Evolutionary conservation across 1,284 basidiomycete species (phyloP).

Genomic region (Laetiporus sulphureus): DNA sequence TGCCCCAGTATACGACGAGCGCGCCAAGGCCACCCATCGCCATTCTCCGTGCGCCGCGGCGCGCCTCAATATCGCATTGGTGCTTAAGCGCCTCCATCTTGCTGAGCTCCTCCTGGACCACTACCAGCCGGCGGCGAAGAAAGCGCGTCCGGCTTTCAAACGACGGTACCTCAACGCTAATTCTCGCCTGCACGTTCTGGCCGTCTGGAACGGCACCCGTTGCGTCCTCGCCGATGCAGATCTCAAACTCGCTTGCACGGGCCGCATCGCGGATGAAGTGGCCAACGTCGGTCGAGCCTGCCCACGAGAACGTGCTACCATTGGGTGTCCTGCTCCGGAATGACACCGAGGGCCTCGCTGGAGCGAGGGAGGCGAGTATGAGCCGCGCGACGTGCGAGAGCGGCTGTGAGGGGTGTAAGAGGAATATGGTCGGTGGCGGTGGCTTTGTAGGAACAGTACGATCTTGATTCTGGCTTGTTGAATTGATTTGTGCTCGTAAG

Average conservation of each 20-base stretch:
- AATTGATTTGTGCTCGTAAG: constrained; percentile 14
- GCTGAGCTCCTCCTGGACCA: constrained; percentile 35
- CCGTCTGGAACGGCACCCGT: constrained; percentile 5
- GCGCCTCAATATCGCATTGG: constrained; percentile 51
- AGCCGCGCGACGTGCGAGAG: constrained; percentile 51
- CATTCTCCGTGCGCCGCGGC: constrained; percentile 47
- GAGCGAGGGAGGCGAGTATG: constrained; percentile 37
- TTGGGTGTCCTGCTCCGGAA: constrained; percentile 38
- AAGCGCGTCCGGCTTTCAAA: constrained; percentile 59
- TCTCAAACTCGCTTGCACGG: constrained; percentile 46
- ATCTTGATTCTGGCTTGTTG: background rate
- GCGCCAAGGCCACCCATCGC: constrained; percentile 53
- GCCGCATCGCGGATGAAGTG: constrained; percentile 64
- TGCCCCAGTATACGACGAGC: constrained; percentile 57
- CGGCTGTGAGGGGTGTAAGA: constrained; percentile 54
- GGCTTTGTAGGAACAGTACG: background rate
- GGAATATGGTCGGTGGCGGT: constrained; percentile 45
- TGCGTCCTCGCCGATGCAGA: constrained; percentile 35
- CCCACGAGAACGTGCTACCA: constrained; percentile 45
- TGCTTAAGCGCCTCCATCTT: constrained; percentile 47
- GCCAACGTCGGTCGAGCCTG: constrained; percentile 58
- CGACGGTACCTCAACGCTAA: constrained; percentile 53
- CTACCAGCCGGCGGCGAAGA: constrained; percentile 42
- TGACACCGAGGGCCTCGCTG: constrained; percentile 32
- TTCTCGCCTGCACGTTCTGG: constrained; percentile 15